Evolutionary conservation across 306 rosid genomes (phyloP), one percentile per base, ranked within the genome.

Genomic region (Acacia confusa): DNA sequence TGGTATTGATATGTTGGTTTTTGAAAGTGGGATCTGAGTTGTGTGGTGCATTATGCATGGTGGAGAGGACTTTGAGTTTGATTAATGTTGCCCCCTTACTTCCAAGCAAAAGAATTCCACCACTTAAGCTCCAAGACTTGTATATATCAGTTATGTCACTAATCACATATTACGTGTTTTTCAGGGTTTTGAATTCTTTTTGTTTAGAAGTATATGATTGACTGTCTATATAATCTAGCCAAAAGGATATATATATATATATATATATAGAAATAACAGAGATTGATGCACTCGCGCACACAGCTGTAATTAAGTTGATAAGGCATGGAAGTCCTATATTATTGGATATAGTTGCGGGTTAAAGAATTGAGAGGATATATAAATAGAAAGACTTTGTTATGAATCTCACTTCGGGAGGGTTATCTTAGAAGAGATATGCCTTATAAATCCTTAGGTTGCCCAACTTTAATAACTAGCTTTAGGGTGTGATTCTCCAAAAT

Each of bases 71-170:
- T 85, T 64, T 83, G 16, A 81, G 24, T 80, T 84, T 90, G 80
- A 88, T 86, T 79, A 86, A 65, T 53, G 79, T 78, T 90, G 90
- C 86, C 85, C 77, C 90, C 89, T 55, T 82, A 22, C 81, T 78
- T 72, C 87, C 63, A 68, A 57, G 86, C 92, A 88, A 55, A 47
- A 48, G 81, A 68, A 79, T 81, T 70, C 78, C 78, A 78, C 85
- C 86, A 60, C 87, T 89, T 60, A 69, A 22, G 57, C 9, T 65
- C 55, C 57, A 85, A 78, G 89, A 82, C 82, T 34, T 82, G 75
- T 78, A 27, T 57, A 24, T 57, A 22, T 57, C 19, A 47, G 52
- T 12, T 13, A 47, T 14, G 52, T 47, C 52, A 47, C 52, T 47
- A 47, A 47, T 47, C 38, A 50, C 55, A 67, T 38, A 78, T 70